Evolutionary conservation across 768 basidiomycete species (phyloP).

Genomic region (Chlorophyllum brunneum): DNA sequence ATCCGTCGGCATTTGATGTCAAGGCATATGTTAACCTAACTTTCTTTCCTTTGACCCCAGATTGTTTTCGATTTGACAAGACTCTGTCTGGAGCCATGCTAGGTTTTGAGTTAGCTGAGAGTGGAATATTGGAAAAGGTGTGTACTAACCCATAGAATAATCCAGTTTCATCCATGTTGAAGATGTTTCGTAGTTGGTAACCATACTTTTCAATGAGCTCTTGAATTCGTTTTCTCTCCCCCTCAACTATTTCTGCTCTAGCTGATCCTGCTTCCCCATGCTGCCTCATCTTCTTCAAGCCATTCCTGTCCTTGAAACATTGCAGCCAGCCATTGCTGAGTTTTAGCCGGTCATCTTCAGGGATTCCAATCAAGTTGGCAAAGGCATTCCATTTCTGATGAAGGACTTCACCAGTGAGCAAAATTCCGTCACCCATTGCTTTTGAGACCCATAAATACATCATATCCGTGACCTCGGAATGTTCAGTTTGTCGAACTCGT

Average conservation of each 20-base stretch:
- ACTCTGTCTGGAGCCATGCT: constrained; percentile 26
- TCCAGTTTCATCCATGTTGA: constrained; percentile 29
- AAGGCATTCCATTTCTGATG: constrained; percentile 26
- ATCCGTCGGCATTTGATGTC: constrained; percentile 26
- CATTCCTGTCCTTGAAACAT: constrained; percentile 18
- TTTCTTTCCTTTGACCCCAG: constrained; percentile 27
- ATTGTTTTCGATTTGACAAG: constrained; percentile 13
- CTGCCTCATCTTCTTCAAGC: constrained; percentile 18
- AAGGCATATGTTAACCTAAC: constrained; percentile 25
- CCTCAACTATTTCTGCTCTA: constrained; percentile 14
- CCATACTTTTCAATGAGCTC: constrained; percentile 20
- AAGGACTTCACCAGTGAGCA: constrained; percentile 27
- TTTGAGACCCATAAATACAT: constrained; percentile 28
- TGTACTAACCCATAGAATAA: constrained; percentile 25
- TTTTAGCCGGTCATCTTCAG: constrained; percentile 19
- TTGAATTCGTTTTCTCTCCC: constrained; percentile 18
- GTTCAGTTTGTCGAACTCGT: constrained; percentile 18
- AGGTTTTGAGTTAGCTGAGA: neutral
- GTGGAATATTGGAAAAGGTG: neutral
- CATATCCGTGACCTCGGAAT: constrained; percentile 27
- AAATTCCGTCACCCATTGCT: constrained; percentile 21
- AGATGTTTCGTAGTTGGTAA: constrained; percentile 23
- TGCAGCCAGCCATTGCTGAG: constrained; percentile 28
- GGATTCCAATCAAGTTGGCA: constrained; percentile 22
- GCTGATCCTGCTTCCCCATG: constrained; percentile 29